Conservation (phyloP, 2,329 filamentous ascomycete species). For the Cladobotryum protrusum region DNA sequence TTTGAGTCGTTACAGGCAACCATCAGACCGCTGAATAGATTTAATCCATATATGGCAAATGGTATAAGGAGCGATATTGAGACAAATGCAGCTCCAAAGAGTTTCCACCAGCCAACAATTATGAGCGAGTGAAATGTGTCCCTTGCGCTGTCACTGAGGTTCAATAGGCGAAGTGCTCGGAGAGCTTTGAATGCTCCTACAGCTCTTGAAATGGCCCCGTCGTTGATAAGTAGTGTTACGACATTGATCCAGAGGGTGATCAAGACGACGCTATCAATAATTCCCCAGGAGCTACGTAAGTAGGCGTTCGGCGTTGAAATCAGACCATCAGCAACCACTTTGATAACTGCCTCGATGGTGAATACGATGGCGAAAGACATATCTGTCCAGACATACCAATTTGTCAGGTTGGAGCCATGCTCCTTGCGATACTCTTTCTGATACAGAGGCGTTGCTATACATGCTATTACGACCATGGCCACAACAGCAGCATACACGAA, state of each 20-base stretch:
- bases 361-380: conserved; percentile 85
- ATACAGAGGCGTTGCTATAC: conserved; percentile 88
- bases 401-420: conserved; percentile 54
- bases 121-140: conserved; percentile 97
- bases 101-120: conserved; percentile 88
- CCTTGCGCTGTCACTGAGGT: conserved; percentile 90
- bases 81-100: conserved; percentile 84
- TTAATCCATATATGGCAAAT: conserved; percentile 93
- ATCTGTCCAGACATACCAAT: conserved; percentile 96
- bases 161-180: conserved; percentile 81
- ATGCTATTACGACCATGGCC: conserved; percentile 95
- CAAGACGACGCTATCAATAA: conserved; percentile 88
- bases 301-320: conserved; percentile 98
- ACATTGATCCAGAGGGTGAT: conserved; percentile 96
- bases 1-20: conserved; percentile 65
- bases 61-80: conserved; percentile 91
- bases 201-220: conserved; percentile 79
- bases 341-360: conserved; percentile 78
- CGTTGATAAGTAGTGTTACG: conserved; percentile 69
- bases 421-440: conserved; percentile 76
- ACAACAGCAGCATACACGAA: conserved; percentile 93
- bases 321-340: conserved; percentile 90
- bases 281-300: conserved; percentile 91
- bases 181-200: conserved; percentile 97
- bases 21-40: conserved; percentile 82